These are phyloP conservation scores for Meripilus lineatus DNA, from an alignment of 1,284 basidiomycete genomes.

Conservation along the genomic window DNA sequence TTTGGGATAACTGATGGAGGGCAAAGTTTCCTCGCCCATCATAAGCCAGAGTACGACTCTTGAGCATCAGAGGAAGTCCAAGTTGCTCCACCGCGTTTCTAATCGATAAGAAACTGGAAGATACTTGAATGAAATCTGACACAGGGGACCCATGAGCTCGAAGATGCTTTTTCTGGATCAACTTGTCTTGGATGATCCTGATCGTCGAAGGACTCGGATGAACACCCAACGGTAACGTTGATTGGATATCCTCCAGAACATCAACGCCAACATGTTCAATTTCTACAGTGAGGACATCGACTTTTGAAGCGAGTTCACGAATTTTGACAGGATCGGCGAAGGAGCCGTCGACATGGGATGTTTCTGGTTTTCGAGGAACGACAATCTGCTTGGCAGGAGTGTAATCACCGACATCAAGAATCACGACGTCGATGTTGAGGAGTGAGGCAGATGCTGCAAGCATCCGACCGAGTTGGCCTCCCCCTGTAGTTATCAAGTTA, in stretches of 20 bases:
- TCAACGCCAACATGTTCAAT: slow-evolving; percentile 94
- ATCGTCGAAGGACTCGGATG: slow-evolving; percentile 88
- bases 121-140: slow-evolving; percentile 66
- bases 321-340: slow-evolving; percentile 86
- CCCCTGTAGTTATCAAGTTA: slow-evolving; percentile 57
- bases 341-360: slow-evolving; percentile 82
- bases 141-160: slow-evolving; percentile 59
- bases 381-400: slow-evolving; percentile 92
- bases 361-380: slow-evolving; percentile 41
- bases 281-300: slow-evolving; percentile 92
- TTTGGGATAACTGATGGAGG: slow-evolving; percentile 53
- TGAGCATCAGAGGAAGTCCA: slow-evolving; percentile 94
- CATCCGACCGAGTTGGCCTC: slow-evolving; percentile 98
- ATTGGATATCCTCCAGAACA: slow-evolving; percentile 67
- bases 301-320: slow-evolving; percentile 71
- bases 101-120: slow-evolving; percentile 54
- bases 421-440: slow-evolving; percentile 82
- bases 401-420: slow-evolving; percentile 79
- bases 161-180: slow-evolving; percentile 83
- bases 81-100: slow-evolving; percentile 48
- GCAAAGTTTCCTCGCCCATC: slow-evolving; percentile 95
- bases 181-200: slow-evolving; percentile 94
- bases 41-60: slow-evolving; percentile 92
- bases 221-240: slow-evolving; percentile 53
- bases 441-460: slow-evolving; percentile 88